phyloP scores from a whole-genome alignment of 2,329 filamentous ascomycete species.

The Cordyceps javanica region DNA sequence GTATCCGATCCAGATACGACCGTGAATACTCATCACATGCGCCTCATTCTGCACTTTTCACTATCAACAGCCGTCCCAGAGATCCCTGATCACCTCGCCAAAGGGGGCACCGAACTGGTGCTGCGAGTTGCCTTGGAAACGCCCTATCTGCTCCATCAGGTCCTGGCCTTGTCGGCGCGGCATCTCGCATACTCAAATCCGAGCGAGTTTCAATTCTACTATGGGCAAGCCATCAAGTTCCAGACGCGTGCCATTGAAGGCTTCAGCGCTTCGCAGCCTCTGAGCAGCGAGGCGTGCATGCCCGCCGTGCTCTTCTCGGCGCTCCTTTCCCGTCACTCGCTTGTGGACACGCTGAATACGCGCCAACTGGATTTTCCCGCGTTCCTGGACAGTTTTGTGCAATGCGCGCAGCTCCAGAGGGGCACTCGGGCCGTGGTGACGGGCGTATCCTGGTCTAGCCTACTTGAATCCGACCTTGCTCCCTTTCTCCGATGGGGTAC shows the following conservation, averaged over 20 bases:
- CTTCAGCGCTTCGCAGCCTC: neutral
- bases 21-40: neutral
- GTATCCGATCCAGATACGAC: neutral
- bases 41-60: neutral
- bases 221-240: neutral
- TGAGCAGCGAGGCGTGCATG: neutral
- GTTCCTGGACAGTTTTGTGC: neutral
- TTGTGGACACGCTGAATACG: neutral
- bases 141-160: slow-evolving; percentile 5
- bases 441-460: neutral
- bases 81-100: neutral
- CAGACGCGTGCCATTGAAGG: neutral
- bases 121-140: neutral
- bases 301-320: slow-evolving; percentile 5
- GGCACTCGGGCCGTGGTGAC: neutral
- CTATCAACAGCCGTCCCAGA: neutral
- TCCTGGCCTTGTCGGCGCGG: slow-evolving; percentile 1
- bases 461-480: neutral
- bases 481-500: neutral
- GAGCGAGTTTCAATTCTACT: neutral
- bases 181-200: slow-evolving; percentile 1
- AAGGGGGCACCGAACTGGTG: neutral
- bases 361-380: neutral
- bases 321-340: neutral
- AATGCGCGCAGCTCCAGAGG: neutral